Percentiles rank a stretch among this genome's conserved stretches.
These are phyloP conservation scores for Hortaea sp. DNA, from an alignment of 2,329 filamentous ascomycete species.

Conservation along the genomic window DNA sequence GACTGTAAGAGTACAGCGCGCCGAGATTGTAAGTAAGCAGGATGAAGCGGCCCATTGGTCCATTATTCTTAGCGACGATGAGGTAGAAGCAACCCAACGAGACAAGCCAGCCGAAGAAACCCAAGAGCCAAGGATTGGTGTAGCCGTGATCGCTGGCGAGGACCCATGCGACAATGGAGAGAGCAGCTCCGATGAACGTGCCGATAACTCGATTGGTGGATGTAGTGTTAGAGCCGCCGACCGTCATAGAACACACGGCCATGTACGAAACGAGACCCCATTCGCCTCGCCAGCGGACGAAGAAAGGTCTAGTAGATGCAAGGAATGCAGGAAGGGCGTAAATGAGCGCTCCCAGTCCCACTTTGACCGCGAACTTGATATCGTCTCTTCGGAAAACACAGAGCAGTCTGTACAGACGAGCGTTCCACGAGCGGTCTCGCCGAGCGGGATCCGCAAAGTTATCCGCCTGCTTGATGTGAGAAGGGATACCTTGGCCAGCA, in stretches of 20 bases:
- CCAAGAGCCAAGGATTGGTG: slow-evolving; percentile 63
- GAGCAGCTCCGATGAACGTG: slow-evolving; percentile 68
- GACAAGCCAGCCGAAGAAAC: slow-evolving; percentile 66
- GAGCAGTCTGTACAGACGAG: slow-evolving; percentile 46
- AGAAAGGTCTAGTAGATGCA: slow-evolving; percentile 64
- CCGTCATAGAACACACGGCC: slow-evolving; percentile 96
- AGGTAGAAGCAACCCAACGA: slow-evolving; percentile 85
- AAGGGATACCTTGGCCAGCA: slow-evolving; percentile 16
- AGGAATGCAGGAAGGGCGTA: slow-evolving; percentile 88
- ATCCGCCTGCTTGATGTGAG: slow-evolving; percentile 21
- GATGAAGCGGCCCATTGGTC: slow-evolving; percentile 85
- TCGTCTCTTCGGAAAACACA: slow-evolving; percentile 54
- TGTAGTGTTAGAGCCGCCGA: slow-evolving; percentile 90
- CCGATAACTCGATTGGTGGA: slow-evolving; percentile 78
- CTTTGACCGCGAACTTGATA: slow-evolving; percentile 77
- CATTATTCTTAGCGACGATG: slow-evolving; percentile 73
- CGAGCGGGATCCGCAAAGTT: slow-evolving; percentile 18
- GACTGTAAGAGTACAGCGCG: slow-evolving; percentile 84
- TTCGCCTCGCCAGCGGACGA: slow-evolving; percentile 84
- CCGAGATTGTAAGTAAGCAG: slow-evolving; percentile 94
- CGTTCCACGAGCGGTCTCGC: slow-evolving; percentile 25
- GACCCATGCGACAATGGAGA: slow-evolving; percentile 70
- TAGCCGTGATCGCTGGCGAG: slow-evolving; percentile 42
- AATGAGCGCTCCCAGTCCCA: slow-evolving; percentile 77
- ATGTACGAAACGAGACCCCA: slow-evolving; percentile 96